phyloP scores from a whole-genome alignment of 768 basidiomycete genomes.

The Fomitopsis pulvina region DNA sequence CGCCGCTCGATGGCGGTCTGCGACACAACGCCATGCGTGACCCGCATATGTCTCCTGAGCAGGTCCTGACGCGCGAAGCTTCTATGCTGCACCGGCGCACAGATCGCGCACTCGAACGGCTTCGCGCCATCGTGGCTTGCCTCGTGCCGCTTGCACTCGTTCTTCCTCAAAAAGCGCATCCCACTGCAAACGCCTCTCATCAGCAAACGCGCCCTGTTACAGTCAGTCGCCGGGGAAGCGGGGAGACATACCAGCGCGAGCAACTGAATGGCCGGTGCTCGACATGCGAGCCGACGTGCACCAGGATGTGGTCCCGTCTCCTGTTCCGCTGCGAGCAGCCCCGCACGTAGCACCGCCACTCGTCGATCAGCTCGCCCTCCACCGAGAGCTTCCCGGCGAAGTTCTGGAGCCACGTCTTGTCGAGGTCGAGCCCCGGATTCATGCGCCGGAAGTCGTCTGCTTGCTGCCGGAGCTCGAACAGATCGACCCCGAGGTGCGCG shows the following conservation, averaged over 20 bases:
- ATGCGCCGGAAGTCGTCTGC: constrained; percentile 48
- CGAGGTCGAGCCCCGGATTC: constrained; percentile 52
- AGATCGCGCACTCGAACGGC: constrained; percentile 54
- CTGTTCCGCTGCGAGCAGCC: constrained; percentile 67
- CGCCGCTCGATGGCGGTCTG: constrained; percentile 23
- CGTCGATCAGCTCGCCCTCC: constrained; percentile 47
- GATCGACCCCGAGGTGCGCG: constrained; percentile 54
- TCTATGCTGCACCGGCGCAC: constrained; percentile 34
- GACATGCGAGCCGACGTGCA: constrained; percentile 68
- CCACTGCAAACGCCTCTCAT: constrained; percentile 29
- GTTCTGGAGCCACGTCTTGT: constrained; percentile 56
- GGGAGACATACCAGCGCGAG: constrained; percentile 47
- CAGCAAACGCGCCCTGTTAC: constrained; percentile 8
- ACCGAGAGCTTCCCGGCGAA: constrained; percentile 63
- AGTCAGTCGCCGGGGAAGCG: not conserved
- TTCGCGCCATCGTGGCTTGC: constrained; percentile 52
- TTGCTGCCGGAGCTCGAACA: constrained; percentile 46
- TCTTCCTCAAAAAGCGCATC: constrained; percentile 63
- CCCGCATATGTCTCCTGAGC: constrained; percentile 56
- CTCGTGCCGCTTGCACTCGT: constrained; percentile 74
- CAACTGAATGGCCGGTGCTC: constrained; percentile 64
- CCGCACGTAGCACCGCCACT: constrained; percentile 62
- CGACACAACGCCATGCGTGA: constrained; percentile 40
- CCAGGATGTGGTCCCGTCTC: constrained; percentile 66
- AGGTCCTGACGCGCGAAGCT: constrained; percentile 65